These are phyloP conservation scores for Yarrowia osloensis DNA, from an alignment of 805 yeast genomes.

Conservation along the genomic window DNA sequence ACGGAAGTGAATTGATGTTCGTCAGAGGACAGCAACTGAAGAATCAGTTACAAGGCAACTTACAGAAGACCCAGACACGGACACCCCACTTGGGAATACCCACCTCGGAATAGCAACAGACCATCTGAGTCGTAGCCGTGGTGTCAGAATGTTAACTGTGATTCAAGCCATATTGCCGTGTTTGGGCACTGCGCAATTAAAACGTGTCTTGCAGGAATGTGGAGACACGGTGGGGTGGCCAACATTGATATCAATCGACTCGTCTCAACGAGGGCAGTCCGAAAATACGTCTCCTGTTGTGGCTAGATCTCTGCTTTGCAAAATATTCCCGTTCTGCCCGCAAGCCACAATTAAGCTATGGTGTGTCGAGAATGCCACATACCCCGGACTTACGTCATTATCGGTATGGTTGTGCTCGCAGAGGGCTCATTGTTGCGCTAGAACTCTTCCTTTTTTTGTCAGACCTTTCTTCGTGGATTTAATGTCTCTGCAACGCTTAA, in stretches of 20 bases:
- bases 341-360: not conserved
- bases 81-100: not conserved
- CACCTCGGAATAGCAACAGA: not conserved
- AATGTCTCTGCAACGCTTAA: not conserved
- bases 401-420: not conserved
- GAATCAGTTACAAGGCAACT: not conserved
- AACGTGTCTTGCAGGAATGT: not conserved
- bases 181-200: not conserved
- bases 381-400: not conserved
- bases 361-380: too few relatives aligned
- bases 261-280: not conserved
- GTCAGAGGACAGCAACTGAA: too few relatives aligned
- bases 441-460: not conserved
- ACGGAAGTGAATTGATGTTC: too few relatives aligned
- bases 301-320: too few relatives aligned
- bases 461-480: not conserved
- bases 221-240: not conserved
- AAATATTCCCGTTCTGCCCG: too few relatives aligned
- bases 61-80: too few relatives aligned
- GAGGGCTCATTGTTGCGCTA: not conserved
- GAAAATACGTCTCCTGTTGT: not conserved
- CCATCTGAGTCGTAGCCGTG: not conserved
- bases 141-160: not conserved
- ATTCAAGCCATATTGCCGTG: not conserved
- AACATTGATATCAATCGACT: not conserved